These are phyloP conservation scores for Gonapodya prolifera DNA, from an alignment of 192 early-diverging fungal species.

Conservation along the genomic window DNA sequence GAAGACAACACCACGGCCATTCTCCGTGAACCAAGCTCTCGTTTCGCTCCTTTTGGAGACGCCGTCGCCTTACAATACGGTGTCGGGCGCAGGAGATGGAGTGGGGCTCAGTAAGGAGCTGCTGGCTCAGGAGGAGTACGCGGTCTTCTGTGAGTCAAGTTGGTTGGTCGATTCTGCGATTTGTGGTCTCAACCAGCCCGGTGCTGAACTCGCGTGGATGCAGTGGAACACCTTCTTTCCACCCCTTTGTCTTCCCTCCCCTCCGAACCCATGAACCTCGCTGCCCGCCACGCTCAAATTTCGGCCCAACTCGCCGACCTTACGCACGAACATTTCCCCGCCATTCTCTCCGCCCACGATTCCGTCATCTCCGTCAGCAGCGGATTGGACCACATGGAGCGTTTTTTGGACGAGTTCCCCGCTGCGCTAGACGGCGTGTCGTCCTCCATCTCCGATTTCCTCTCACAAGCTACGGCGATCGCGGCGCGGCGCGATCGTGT, in stretches of 20 bases:
- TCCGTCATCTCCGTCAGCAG: constrained; percentile 34
- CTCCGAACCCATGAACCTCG: constrained; percentile 36
- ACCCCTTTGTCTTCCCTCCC: constrained; percentile 43
- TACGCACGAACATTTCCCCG: constrained; percentile 51
- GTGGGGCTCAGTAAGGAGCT: not conserved
- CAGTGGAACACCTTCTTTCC: constrained; percentile 41
- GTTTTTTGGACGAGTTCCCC: constrained; percentile 28
- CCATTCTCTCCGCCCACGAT: constrained; percentile 50
- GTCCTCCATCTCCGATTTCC: constrained; percentile 29
- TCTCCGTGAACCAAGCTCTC: not conserved
- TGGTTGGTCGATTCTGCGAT: not conserved
- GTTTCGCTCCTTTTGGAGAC: not conserved
- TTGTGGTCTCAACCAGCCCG: not conserved
- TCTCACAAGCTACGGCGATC: constrained; percentile 15
- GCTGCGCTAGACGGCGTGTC: constrained; percentile 32
- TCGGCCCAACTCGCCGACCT: constrained; percentile 46
- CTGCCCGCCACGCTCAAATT: constrained; percentile 35
- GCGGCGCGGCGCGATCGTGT: constrained; percentile 23
- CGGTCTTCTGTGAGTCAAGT: not conserved
- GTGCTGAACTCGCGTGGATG: not conserved
- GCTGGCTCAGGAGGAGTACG: not conserved
- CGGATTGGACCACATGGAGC: constrained; percentile 31
- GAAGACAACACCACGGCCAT: not conserved
- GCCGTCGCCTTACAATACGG: not conserved
- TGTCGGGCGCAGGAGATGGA: not conserved